Evolutionary conservation across 495 filamentous ascomycete genomes (phyloP).

Genomic region (Hyaloscypha hepaticicola): DNA sequence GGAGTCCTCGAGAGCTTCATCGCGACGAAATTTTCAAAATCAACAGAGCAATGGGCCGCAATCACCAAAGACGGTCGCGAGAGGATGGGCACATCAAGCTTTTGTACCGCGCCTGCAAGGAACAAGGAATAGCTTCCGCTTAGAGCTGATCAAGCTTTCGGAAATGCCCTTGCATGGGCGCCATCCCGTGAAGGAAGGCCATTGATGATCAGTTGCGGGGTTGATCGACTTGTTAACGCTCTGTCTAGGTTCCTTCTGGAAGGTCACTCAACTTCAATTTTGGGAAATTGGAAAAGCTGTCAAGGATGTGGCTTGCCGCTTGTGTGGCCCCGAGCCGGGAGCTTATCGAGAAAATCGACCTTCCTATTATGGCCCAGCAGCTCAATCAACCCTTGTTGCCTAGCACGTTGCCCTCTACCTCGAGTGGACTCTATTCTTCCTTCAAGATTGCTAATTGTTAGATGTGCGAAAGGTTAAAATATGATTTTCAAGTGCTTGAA

Average conservation of each 20-base stretch:
- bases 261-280: neutral
- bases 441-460: no score
- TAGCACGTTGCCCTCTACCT: no score
- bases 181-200: neutral
- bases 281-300: neutral
- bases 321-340: no score
- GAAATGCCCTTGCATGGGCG: neutral
- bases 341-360: neutral
- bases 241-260: neutral
- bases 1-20: conserved; percentile 13
- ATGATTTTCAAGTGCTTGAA: no score
- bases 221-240: neutral
- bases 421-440: no score
- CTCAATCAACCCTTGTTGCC: no score
- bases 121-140: no score
- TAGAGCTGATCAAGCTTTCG: neutral
- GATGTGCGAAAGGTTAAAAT: no score
- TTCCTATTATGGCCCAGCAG: neutral
- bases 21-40: neutral
- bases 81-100: neutral
- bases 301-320: neutral
- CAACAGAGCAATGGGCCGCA: neutral
- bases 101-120: neutral
- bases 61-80: neutral
- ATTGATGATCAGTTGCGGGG: neutral